These are phyloP conservation scores for Fraxinus paxiana DNA, from an alignment of 305 asterid genomes.

Conservation along the genomic window DNA sequence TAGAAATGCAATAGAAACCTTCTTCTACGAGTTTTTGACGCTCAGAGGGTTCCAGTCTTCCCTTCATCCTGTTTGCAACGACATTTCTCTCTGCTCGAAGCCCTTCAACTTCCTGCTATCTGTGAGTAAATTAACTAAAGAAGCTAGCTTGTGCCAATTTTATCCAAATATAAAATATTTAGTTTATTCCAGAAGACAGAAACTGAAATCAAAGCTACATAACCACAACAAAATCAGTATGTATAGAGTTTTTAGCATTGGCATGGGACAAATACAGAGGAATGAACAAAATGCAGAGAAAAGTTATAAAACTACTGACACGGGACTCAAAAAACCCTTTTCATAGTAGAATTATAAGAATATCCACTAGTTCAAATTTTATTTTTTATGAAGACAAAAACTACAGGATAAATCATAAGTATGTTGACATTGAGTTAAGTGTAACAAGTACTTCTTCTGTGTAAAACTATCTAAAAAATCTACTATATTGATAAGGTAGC, in stretches of 20 bases:
- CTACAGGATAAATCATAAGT: neutral
- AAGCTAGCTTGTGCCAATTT: conserved; percentile 13
- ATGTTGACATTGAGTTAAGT: neutral
- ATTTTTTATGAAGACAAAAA: neutral
- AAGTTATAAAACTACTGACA: neutral
- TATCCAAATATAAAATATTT: neutral
- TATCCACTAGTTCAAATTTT: neutral
- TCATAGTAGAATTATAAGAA: neutral
- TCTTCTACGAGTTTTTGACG: conserved; percentile 87
- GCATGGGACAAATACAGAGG: neutral
- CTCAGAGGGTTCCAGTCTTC: conserved; percentile 66
- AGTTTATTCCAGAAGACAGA: neutral
- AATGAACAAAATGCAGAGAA: neutral
- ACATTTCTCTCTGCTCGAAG: conserved; percentile 85
- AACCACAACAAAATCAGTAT: neutral
- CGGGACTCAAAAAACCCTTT: neutral
- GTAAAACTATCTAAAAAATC: neutral
- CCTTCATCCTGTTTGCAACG: conserved; percentile 94
- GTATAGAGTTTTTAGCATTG: neutral
- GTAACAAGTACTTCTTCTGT: neutral
- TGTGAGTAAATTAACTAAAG: conserved; percentile 71
- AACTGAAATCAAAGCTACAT: neutral
- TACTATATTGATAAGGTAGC: neutral
- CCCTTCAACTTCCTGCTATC: conserved; percentile 95
- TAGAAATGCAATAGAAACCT: conserved; percentile 40